Evolutionary conservation across 306 rosid species (phyloP), one percentile per base, ranked within the genome.

Genomic region (Pterocarpus macrocarpus): DNA sequence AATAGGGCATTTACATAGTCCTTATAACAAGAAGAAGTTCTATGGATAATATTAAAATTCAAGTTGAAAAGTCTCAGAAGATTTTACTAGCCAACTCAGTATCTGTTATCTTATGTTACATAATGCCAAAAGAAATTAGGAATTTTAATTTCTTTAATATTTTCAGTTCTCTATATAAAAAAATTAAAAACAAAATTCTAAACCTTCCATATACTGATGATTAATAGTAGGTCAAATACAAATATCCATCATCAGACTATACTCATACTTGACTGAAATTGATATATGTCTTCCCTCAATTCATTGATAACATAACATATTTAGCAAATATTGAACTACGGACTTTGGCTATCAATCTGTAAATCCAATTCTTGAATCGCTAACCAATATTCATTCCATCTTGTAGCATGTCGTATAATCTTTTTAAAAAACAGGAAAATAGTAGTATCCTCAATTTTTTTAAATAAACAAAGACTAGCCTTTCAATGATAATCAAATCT

Each of bases 81-180:
- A 30, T 75, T 44, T 61, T 61, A 75, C 15, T 44, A 2, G 28
- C 64, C 72, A 71, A 80, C 22, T 34, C 59, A 22, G 30, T 47
- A 71, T 44, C 33, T 36, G 34, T 49, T 59, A 56, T 6, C 70
- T 69, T 22, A 61, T n/a, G 15, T 70, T 69, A 34, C n/a, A 58
- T 30, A 47, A 33, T 33, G 32, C 28, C 28, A 69, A 49, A 79
- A 79, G 71, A 53, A 44, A 79, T 71, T 71, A 59, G 59, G 63
- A 63, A 63, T 49, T 38, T 17, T 12, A 7, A 15, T n/a, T 50
- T 71, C 5, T 71, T 36, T 28, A 50, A 71, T 28, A 71, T 35
- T 58, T 69, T 50, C 58, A 63, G 57, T 38, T 70, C 63, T 39
- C 36, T 13, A 44, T 58, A 33, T 12, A 17, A 52, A 44, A 22